Percentiles rank a stretch among this genome's conserved stretches.
Evolutionary conservation across 345 rosid species (phyloP).

Genomic region (Limnanthes douglasii): DNA sequence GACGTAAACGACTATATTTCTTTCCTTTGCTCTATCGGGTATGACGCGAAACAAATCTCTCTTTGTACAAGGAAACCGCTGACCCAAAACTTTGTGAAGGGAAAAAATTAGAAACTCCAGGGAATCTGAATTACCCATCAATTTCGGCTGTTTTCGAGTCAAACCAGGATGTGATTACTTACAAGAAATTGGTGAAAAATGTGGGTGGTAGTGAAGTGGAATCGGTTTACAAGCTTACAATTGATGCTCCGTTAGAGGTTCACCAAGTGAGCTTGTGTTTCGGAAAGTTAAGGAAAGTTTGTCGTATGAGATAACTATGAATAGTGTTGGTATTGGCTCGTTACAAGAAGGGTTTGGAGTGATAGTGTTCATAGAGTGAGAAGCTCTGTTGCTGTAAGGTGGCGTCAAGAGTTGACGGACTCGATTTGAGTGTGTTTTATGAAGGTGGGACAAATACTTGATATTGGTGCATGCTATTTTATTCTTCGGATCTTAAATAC

Average conservation of each 20-base stretch:
- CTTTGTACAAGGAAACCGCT: constrained; percentile 34
- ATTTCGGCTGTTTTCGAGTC: constrained; percentile 42
- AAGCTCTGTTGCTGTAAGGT: constrained; percentile 53
- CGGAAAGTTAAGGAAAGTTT: constrained; percentile 23
- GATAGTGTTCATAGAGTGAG: constrained; percentile 59
- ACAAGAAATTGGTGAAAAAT: constrained; percentile 49
- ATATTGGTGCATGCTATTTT: too few relatives aligned
- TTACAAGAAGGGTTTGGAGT: constrained; percentile 40
- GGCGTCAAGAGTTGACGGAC: constrained; percentile 31
- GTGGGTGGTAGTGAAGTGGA: constrained; percentile 40
- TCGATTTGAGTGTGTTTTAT: constrained; percentile 35
- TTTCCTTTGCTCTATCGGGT: constrained; percentile 83
- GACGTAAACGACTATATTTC: constrained; percentile 28
- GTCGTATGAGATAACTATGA: constrained; percentile 47
- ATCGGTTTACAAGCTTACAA: constrained; percentile 42
- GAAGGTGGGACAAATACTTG: too few relatives aligned
- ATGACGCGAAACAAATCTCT: constrained; percentile 29
- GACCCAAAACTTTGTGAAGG: constrained; percentile 19
- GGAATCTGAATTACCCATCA: constrained; percentile 63
- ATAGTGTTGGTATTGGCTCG: constrained; percentile 20
- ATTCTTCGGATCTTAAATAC: too few relatives aligned
- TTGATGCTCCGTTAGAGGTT: constrained; percentile 43
- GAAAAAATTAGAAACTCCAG: constrained; percentile 24
- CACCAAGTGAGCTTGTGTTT: constrained; percentile 55
- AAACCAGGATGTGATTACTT: constrained; percentile 17